A percentile compares a stretch with the other conserved stretches of the same genome.
phyloP scores from a whole-genome alignment of 2,329 filamentous ascomycete genomes.

The Mariannaea elegans region DNA sequence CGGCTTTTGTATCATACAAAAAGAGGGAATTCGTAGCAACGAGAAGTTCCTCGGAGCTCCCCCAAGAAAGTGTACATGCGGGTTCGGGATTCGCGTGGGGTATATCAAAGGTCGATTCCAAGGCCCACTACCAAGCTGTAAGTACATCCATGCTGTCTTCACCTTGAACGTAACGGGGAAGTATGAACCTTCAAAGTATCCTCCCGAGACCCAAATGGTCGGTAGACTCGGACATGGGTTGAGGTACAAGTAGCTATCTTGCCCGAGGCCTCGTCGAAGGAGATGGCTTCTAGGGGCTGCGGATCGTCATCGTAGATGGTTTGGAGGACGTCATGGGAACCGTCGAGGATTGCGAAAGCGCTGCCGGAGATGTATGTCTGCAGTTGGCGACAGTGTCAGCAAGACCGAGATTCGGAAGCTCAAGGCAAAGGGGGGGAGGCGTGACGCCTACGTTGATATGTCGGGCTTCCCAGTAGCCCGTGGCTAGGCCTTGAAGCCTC shows the following conservation, averaged over 20 bases:
- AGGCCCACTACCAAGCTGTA: slow-evolving; percentile 61
- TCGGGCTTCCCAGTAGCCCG: slow-evolving; percentile 75
- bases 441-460: slow-evolving; percentile 72
- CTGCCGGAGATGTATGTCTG: slow-evolving; percentile 91
- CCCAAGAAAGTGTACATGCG: slow-evolving; percentile 79
- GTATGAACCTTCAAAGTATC: slow-evolving; percentile 75
- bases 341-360: slow-evolving; percentile 84
- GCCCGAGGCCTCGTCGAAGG: slow-evolving; percentile 82
- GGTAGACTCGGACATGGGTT: slow-evolving; percentile 77
- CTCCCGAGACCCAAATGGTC: slow-evolving; percentile 75
- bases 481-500: slow-evolving; percentile 80
- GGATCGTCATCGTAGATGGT: slow-evolving; percentile 90
- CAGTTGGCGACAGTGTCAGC: slow-evolving; percentile 19
- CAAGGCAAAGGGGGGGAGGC: not conserved
- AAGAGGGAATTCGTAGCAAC: slow-evolving; percentile 75
- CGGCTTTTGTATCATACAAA: slow-evolving; percentile 67
- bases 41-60: slow-evolving; percentile 83
- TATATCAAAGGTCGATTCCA: slow-evolving; percentile 69
- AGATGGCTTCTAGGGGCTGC: slow-evolving; percentile 74
- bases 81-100: slow-evolving; percentile 39
- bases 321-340: slow-evolving; percentile 79
- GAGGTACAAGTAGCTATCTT: slow-evolving; percentile 83
- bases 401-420: slow-evolving; percentile 6
- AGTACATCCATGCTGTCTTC: slow-evolving; percentile 26
- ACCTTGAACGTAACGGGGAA: slow-evolving; percentile 1